Percentiles rank a stretch among this genome's conserved stretches.
Conservation (phyloP, 2,329 filamentous ascomycete species). For the Aphanoascus verrucosus region DNA sequence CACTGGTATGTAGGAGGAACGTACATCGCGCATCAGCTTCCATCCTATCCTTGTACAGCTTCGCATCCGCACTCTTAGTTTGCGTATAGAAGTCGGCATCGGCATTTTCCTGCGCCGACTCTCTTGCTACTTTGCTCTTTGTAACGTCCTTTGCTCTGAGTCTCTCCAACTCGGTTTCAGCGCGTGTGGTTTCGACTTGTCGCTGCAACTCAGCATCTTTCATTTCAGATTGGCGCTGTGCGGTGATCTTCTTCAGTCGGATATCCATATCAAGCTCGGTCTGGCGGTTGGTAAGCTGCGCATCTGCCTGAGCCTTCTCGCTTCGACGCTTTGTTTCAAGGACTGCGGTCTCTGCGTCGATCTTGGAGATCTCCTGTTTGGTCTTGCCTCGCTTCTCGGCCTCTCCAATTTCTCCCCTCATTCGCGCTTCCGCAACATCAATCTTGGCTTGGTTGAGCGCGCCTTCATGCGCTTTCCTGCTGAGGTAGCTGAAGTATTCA, state of each 20-base stretch:
- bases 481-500: constrained; percentile 74
- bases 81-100: constrained; percentile 42
- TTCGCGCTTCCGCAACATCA: constrained; percentile 49
- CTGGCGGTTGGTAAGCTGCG: constrained; percentile 61
- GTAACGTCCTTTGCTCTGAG: constrained; percentile 68
- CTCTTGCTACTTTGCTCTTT: constrained; percentile 51
- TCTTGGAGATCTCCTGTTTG: constrained; percentile 78
- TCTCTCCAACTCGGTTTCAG: constrained; percentile 68
- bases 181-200: constrained; percentile 65
- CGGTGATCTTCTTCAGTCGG: constrained; percentile 63
- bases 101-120: constrained; percentile 36
- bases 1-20: constrained; percentile 6
- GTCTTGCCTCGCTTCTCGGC: constrained; percentile 67
- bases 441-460: constrained; percentile 68
- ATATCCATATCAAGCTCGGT: constrained; percentile 63
- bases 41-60: constrained; percentile 31
- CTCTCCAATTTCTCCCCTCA: constrained; percentile 54
- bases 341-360: constrained; percentile 74
- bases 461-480: constrained; percentile 73
- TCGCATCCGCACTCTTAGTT: constrained; percentile 45
- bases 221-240: constrained; percentile 60
- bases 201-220: constrained; percentile 71
- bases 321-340: constrained; percentile 75
- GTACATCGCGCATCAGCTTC: constrained; percentile 31
- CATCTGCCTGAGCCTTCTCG: constrained; percentile 68